Evolutionary conservation across 495 filamentous ascomycete species (phyloP).

Genomic region (Aspergillus conjunctus): DNA sequence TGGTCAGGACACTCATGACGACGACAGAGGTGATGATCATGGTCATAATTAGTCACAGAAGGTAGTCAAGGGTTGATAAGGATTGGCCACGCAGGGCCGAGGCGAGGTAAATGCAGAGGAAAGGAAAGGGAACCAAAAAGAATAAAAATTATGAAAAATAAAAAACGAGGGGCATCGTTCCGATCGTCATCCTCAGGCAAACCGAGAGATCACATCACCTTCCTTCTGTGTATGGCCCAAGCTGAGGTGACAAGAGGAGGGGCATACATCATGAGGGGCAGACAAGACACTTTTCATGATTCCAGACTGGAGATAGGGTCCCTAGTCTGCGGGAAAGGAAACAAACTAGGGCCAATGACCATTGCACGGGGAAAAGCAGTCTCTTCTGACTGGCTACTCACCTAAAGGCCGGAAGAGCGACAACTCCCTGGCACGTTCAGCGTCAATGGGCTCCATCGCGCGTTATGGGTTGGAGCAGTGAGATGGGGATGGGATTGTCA

Average conservation of each 20-base stretch:
- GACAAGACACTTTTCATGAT: conserved; percentile 1
- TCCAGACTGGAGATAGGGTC: conserved; percentile 11
- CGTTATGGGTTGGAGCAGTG: conserved; percentile 14
- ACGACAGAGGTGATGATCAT: conserved; percentile 5
- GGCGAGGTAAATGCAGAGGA: background rate
- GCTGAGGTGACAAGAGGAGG: background rate
- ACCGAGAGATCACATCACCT: background rate
- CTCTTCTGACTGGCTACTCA: conserved; percentile 47
- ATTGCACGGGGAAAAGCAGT: conserved; percentile 42
- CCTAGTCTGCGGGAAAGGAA: conserved; percentile 8
- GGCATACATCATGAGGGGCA: conserved; percentile 21
- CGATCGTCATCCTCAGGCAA: conserved; percentile 1
- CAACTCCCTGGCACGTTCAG: conserved; percentile 49
- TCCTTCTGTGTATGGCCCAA: conserved; percentile 10
- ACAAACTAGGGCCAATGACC: conserved; percentile 36
- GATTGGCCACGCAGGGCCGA: conserved; percentile 12
- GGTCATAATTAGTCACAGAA: conserved; percentile 21
- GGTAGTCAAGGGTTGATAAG: conserved; percentile 18
- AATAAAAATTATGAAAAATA: conserved; percentile 11
- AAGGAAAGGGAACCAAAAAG: conserved; percentile 3
- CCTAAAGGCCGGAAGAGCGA: conserved; percentile 53
- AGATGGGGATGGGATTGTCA: conserved; percentile 18
- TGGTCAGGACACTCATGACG: conserved; percentile 21
- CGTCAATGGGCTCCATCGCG: conserved; percentile 43
- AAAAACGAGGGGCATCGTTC: conserved; percentile 1